Evolutionary conservation across 2,329 filamentous ascomycete species (phyloP).

Genomic region (Pseudogymnoascus sp.): DNA sequence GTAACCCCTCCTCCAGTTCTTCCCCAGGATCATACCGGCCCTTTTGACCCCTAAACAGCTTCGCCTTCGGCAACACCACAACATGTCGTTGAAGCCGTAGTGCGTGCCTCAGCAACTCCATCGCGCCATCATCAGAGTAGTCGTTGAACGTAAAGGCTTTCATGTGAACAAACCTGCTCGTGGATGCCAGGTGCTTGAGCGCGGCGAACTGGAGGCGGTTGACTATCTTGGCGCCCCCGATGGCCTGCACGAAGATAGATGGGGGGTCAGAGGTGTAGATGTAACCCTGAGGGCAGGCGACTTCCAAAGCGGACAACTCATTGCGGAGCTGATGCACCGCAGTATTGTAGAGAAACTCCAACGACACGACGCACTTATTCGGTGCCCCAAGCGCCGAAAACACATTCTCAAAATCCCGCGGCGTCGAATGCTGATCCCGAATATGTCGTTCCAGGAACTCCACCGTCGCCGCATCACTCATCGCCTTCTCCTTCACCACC

Average conservation of each 20-base stretch:
- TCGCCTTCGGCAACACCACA: conserved; percentile 14
- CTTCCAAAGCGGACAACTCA: conserved; percentile 23
- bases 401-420: not conserved
- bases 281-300: conserved; percentile 21
- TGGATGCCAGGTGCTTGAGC: conserved; percentile 14
- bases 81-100: conserved; percentile 16
- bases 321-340: conserved; percentile 21
- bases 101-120: conserved; percentile 14
- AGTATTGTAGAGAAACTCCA: conserved; percentile 22
- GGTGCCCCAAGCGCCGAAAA: not conserved
- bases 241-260: conserved; percentile 21
- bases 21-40: conserved; percentile 13
- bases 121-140: conserved; percentile 17
- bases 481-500: conserved; percentile 5
- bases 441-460: conserved; percentile 13
- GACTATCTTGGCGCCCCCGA: conserved; percentile 15
- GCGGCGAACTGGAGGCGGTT: conserved; percentile 21
- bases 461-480: conserved; percentile 3
- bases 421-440: not conserved
- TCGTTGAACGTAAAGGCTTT: conserved; percentile 22
- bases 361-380: conserved; percentile 14
- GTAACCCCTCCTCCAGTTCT: conserved; percentile 14
- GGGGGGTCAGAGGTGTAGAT: conserved; percentile 24
- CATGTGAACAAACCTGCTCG: conserved; percentile 18
- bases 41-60: conserved; percentile 16